Base-by-base conservation (phyloP, 768 basidiomycete genomes). In the Amanita brunnescens region DNA sequence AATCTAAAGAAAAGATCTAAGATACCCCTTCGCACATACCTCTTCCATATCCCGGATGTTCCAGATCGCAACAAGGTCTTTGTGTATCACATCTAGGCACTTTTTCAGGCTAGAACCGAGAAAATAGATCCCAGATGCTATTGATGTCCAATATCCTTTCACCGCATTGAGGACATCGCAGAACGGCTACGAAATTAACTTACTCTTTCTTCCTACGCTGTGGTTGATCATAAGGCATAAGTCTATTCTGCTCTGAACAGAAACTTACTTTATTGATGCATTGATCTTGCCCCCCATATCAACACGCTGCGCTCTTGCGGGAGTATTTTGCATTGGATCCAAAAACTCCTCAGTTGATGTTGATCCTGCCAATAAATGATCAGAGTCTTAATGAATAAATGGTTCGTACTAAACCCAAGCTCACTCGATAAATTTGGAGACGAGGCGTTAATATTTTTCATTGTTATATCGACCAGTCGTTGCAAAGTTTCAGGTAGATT, bases 31-130 rank as follows among this genome's bases (percentile, higher is more conserved):
- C 16, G n/a, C 21, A 3, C 18, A 5, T 20, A 23, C 47, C 16
- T 48, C 35, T 13, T 23, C 9, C n/a, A 38, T 10, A n/a, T 24
- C 47, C 24, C 35, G 47, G 24, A 48, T 30, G 26, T 48, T 48
- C 47, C 47, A 48, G 10, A 48, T 48, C 14, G 34, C 20, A 20
- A 48, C 24, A 26, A 48, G 37, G 35, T 48, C 47, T 29, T 48
- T 48, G 16, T 48, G 47, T 38, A 48, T 20, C 34, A 37, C 47
- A 29, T 23, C 10, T 24, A 48, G 16, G 23, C 37, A 48, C 6
- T 12, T 48, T 20, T 7, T 9, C 5, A 48, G 14, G 7, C 21
- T 35, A 7, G 23, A 6, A 13, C 16, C 26, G 16, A 48, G 14
- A 16, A 39, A 48, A 16, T 45, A 6, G n/a, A 48, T 2, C 2